Conservation (phyloP, 805 yeast species). For the Ogataea pini region DNA sequence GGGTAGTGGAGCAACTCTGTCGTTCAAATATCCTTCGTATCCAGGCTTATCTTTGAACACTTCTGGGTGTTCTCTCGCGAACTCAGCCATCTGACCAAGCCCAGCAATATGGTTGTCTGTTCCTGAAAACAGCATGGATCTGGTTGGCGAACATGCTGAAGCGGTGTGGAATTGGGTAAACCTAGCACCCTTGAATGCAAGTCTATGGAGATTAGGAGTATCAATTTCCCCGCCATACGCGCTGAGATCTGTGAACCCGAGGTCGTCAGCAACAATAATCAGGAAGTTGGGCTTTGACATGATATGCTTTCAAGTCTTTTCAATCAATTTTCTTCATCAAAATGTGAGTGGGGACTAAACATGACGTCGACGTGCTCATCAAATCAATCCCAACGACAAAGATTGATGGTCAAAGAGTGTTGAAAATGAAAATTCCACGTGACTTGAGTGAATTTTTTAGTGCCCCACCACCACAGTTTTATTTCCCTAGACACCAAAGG, state of each 20-base stretch:
- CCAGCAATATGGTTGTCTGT: slow-evolving; percentile 66
- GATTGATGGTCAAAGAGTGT: not conserved
- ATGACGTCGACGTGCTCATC: too few relatives aligned
- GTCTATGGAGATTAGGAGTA: slow-evolving; percentile 50
- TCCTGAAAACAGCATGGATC: slow-evolving; percentile 61
- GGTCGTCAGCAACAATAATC: slow-evolving; percentile 60
- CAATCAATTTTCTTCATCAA: too few relatives aligned
- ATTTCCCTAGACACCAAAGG: not conserved
- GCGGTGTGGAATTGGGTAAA: slow-evolving; percentile 65
- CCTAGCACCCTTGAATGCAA: slow-evolving; percentile 47
- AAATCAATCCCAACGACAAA: not conserved
- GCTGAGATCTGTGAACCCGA: slow-evolving; percentile 57
- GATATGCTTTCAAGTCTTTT: too few relatives aligned
- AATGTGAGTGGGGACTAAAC: too few relatives aligned
- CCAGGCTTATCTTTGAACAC: slow-evolving; percentile 48
- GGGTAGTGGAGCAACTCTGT: slow-evolving; percentile 52
- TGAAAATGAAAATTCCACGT: not conserved
- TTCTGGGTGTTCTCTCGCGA: slow-evolving; percentile 40
- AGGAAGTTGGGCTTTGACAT: slow-evolving; percentile 46
- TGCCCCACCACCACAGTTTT: not conserved
- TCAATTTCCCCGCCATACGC: slow-evolving; percentile 59
- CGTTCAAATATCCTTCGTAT: slow-evolving; percentile 55
- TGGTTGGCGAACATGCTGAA: slow-evolving; percentile 64
- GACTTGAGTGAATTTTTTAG: not conserved
- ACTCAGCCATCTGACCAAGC: slow-evolving; percentile 58